Percentiles rank a stretch among this genome's conserved stretches.
These are phyloP conservation scores for Fraxinus nigra DNA, from an alignment of 305 asterid genomes.

Conservation along the genomic window DNA sequence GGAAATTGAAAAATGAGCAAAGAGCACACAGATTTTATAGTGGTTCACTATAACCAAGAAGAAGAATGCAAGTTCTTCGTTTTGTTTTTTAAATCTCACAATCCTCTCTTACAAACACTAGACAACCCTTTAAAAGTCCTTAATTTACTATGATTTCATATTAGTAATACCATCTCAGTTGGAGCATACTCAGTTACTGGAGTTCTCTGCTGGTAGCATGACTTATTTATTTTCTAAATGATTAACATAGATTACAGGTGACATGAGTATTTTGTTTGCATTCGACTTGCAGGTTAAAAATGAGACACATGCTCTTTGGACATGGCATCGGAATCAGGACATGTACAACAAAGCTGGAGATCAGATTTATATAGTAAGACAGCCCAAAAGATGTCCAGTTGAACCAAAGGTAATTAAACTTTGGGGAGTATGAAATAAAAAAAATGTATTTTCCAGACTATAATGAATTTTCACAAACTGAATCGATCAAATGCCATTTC, in stretches of 20 bases:
- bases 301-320: constrained; percentile 85
- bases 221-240: neutral
- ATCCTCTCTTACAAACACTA: neutral
- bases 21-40: neutral
- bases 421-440: constrained; percentile 11
- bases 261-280: neutral
- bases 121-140: neutral
- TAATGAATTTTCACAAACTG: neutral
- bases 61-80: neutral
- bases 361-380: constrained; percentile 77
- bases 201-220: neutral
- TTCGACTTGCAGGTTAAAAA: constrained; percentile 63
- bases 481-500: neutral
- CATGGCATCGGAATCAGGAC: constrained; percentile 93
- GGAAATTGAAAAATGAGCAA: neutral
- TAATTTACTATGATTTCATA: neutral
- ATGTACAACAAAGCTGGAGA: constrained; percentile 71
- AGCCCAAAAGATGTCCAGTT: constrained; percentile 62
- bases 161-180: neutral
- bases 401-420: constrained; percentile 46
- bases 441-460: neutral
- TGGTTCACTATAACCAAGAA: neutral
- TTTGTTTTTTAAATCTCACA: neutral
- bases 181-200: neutral
- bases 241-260: neutral